Evolutionary conservation across 192 early-diverging fungal genomes (phyloP).

Genomic region (Jimgerdemannia lactiflua): DNA sequence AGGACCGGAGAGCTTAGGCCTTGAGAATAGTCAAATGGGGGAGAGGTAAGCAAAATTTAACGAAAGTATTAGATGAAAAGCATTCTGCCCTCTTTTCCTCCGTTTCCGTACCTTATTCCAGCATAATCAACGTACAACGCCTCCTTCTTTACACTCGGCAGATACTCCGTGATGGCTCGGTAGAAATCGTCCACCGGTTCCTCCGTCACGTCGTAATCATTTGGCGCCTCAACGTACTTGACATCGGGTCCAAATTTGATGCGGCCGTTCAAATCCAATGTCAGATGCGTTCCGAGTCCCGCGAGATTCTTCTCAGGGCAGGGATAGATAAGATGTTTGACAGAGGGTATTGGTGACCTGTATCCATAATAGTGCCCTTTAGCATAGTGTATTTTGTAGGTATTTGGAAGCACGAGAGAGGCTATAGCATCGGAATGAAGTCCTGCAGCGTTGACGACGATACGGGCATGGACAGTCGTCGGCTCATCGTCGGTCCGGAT

Average conservation of each 20-base stretch:
- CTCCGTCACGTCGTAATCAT: conserved; percentile 55
- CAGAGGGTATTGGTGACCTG: conserved; percentile 22
- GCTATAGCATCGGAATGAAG: conserved; percentile 67
- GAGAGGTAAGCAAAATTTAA: neutral
- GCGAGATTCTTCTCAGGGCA: conserved; percentile 70
- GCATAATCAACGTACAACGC: conserved; percentile 70
- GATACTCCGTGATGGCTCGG: conserved; percentile 58
- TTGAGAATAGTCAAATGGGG: conserved; percentile 14
- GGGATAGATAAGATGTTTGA: conserved; percentile 75
- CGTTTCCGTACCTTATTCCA: conserved; percentile 63
- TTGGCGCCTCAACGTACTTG: conserved; percentile 47
- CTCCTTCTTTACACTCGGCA: conserved; percentile 51
- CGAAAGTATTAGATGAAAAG: neutral
- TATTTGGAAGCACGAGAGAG: conserved; percentile 25
- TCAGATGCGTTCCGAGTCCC: conserved; percentile 76
- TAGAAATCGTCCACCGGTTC: conserved; percentile 42
- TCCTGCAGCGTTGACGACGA: conserved; percentile 79
- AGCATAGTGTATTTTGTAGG: conserved; percentile 65
- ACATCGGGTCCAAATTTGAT: conserved; percentile 83
- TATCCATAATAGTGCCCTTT: conserved; percentile 82
- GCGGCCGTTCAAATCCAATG: conserved; percentile 70
- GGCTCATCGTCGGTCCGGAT: conserved; percentile 44
- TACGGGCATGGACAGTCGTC: conserved; percentile 49
- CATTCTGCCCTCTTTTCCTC: too few relatives aligned
- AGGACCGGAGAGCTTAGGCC: conserved; percentile 77